A percentile compares a stretch with the other conserved stretches of the same genome.
These are phyloP conservation scores for Nemania serpens DNA, from an alignment of 2,329 filamentous ascomycete genomes.

Conservation along the genomic window DNA sequence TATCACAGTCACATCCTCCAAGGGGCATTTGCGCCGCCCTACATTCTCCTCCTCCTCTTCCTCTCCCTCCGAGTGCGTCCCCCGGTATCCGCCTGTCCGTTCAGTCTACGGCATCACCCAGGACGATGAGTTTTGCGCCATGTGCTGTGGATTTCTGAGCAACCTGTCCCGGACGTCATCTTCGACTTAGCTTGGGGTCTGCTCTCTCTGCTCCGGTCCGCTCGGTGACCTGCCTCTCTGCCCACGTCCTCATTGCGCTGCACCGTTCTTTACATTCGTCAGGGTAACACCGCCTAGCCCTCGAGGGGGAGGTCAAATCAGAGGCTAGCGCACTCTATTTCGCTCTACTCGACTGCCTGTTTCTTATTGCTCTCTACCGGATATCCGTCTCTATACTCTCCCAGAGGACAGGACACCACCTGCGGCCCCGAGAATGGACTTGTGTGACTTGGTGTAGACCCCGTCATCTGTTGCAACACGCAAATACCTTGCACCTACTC, in stretches of 20 bases:
- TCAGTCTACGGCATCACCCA: constrained; percentile 9
- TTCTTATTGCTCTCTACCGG: constrained; percentile 1
- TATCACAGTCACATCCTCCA: constrained; percentile 14
- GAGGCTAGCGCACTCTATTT: constrained; percentile 2
- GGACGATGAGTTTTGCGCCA: constrained; percentile 27
- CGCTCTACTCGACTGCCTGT: background rate
- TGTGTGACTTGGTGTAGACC: constrained; percentile 31
- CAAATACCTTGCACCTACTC: constrained; percentile 1
- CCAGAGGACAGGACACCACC: constrained; percentile 6
- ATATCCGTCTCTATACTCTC: background rate
- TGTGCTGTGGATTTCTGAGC: constrained; percentile 23
- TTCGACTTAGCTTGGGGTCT: constrained; percentile 24
- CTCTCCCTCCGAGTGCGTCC: background rate
- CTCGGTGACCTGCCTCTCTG: constrained; percentile 9
- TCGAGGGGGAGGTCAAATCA: background rate
- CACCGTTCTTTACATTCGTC: constrained; percentile 4
- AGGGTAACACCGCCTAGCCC: constrained; percentile 14
- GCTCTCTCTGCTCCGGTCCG: constrained; percentile 18
- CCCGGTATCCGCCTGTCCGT: constrained; percentile 4
- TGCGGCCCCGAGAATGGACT: constrained; percentile 33
- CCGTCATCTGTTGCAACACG: constrained; percentile 13
- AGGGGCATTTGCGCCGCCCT: background rate
- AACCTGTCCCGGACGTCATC: constrained; percentile 26
- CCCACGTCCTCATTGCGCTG: background rate
- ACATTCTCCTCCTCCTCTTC: background rate